phyloP scores from a whole-genome alignment of 768 basidiomycete genomes.

The Rhodotorula toruloides region DNA sequence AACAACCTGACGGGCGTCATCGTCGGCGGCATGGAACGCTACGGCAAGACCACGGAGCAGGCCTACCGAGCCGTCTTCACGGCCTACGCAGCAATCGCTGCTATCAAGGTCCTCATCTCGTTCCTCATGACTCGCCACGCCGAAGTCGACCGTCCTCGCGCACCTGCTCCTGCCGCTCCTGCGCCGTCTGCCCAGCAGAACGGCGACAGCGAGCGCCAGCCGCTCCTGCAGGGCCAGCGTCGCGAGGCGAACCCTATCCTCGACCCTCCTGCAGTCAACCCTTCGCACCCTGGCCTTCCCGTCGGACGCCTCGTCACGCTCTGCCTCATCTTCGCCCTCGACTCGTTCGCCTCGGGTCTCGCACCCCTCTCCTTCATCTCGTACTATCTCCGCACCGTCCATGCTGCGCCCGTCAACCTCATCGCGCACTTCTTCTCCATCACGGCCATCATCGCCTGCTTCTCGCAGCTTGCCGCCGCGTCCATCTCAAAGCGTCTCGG shows the following conservation, averaged over 20 bases:
- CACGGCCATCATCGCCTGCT: slow-evolving; percentile 15
- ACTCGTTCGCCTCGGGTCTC: slow-evolving; percentile 31
- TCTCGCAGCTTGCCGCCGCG: slow-evolving; percentile 18
- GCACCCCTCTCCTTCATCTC: slow-evolving; percentile 27
- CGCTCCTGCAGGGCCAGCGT: slow-evolving; percentile 8
- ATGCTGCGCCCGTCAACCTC: slow-evolving; percentile 2
- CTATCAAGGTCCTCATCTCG: slow-evolving; percentile 15
- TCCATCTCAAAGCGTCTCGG: slow-evolving; percentile 14
- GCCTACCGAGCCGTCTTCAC: slow-evolving; percentile 21
- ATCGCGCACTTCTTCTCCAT: slow-evolving; percentile 26
- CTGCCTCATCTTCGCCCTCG: slow-evolving; percentile 28
- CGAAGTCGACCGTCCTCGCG: slow-evolving; percentile 25
- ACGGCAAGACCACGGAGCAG: not conserved
- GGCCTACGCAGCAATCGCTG: slow-evolving; percentile 9
- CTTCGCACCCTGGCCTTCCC: slow-evolving; percentile 2
- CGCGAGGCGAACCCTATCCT: not conserved
- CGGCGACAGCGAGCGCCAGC: slow-evolving; percentile 19
- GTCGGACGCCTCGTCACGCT: slow-evolving; percentile 24
- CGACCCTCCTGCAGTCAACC: not conserved
- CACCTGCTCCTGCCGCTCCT: not conserved
- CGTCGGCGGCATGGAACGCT: not conserved
- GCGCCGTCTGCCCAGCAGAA: rapidly evolving
- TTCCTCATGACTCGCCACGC: slow-evolving; percentile 6
- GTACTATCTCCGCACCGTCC: slow-evolving; percentile 16
- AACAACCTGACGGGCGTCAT: slow-evolving; percentile 10